Base-by-base conservation (phyloP, 2,329 filamentous ascomycete species). In the Aureobasidium sp. region DNA sequence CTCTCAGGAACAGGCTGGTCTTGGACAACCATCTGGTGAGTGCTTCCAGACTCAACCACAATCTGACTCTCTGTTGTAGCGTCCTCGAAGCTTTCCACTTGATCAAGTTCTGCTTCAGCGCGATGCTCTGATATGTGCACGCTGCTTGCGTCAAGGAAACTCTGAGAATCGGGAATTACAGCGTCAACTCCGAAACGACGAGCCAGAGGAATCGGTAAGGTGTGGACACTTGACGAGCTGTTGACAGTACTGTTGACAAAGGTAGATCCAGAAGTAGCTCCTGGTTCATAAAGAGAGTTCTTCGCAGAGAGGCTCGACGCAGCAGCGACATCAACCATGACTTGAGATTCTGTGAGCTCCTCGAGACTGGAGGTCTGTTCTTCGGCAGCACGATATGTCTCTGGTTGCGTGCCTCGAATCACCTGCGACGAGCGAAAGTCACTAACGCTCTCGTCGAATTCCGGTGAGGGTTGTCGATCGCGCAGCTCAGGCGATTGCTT, bases 101-200 rank as follows among this genome's bases (percentile, higher is more conserved):
- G 27, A 15, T 36, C 20, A 37, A 2, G 22, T 41, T 27, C 15
- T 17, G 20, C 27, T n/a, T 37, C 42, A 12, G 29, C 25, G 3
- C 34, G 55, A 8, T 47, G 45, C 25, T 51, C 57, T n/a, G 57
- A 60, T 5, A 60, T 22, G 36, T 51, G 45, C 15, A 49, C 9
- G 17, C 57, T 60, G n/a, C 45, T 60, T 6, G 22, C 57, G n/a
- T 60, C 57, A 1, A 49, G 27, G 12, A 37, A 63, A 47, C 65
- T 67, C 27, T 68, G 69, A 12, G 68, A 70, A 27, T 70, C 68
- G 11, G 66, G 68, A 4, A 68, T 63, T 1, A 67, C 49, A 9
- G 64, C 49, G 11, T 62, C 63, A 15, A 63, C 53, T 11, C 62
- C 64, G 27, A 64, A 64, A 17, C 52, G 49, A 14, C 29, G 49